These are phyloP conservation scores for Striga hermonthica DNA, from an alignment of 305 asterid genomes.

Conservation along the genomic window DNA sequence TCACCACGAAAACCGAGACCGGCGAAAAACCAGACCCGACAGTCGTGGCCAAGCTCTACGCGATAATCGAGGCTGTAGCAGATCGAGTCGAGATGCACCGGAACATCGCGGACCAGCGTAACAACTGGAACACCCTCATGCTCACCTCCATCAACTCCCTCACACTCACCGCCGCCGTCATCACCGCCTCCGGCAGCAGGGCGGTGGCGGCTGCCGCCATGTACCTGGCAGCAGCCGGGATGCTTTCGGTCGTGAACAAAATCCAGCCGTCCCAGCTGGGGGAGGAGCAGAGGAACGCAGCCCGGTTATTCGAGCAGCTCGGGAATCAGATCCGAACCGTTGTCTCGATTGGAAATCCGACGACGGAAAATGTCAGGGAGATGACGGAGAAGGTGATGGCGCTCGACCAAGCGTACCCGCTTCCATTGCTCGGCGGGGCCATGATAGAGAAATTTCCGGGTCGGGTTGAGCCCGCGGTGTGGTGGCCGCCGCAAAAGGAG, in stretches of 20 bases:
- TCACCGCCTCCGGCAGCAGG: slow-evolving; percentile 39
- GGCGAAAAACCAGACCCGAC: slow-evolving; percentile 22
- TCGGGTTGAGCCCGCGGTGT: slow-evolving; percentile 46
- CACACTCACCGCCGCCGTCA: slow-evolving; percentile 49
- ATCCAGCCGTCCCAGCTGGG: slow-evolving; percentile 70
- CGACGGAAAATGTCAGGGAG: slow-evolving; percentile 40
- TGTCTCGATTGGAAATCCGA: slow-evolving; percentile 38
- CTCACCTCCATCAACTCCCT: slow-evolving; percentile 46
- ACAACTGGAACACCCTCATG: slow-evolving; percentile 50
- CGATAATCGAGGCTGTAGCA: slow-evolving; percentile 43
- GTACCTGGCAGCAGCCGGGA: slow-evolving; percentile 52
- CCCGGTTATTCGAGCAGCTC: slow-evolving; percentile 50
- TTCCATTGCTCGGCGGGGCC: slow-evolving; percentile 48
- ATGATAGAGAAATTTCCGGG: slow-evolving; percentile 61
- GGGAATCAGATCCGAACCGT: slow-evolving; percentile 39
- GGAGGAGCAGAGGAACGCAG: slow-evolving; percentile 61
- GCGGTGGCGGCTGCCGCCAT: slow-evolving; percentile 36
- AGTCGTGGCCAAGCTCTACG: slow-evolving; percentile 45
- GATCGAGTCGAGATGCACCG: slow-evolving; percentile 61
- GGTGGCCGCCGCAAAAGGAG: slow-evolving; percentile 45
- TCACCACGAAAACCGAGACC: not conserved
- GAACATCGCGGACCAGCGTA: slow-evolving; percentile 50
- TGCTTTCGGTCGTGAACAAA: slow-evolving; percentile 50
- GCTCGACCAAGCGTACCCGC: slow-evolving; percentile 53
- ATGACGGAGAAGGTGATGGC: slow-evolving; percentile 56